Percentiles rank a stretch among this genome's conserved stretches.
These are phyloP conservation scores for Mycena alexandri DNA, from an alignment of 768 basidiomycete genomes.

Conservation along the genomic window DNA sequence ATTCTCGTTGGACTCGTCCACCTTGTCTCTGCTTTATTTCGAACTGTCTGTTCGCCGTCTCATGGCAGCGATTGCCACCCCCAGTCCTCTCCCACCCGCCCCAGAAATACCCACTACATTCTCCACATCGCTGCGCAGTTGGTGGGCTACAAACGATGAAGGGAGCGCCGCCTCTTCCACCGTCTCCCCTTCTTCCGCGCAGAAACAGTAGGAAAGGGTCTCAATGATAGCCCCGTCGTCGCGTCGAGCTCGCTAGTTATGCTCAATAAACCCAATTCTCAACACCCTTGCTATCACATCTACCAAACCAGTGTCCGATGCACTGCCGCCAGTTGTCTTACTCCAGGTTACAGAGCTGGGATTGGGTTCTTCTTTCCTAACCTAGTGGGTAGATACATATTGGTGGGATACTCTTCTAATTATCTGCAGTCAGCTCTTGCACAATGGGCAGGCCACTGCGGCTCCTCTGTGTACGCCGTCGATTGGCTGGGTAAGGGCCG, in stretches of 20 bases:
- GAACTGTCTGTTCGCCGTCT: conserved; percentile 17
- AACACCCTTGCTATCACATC: conserved; percentile 82
- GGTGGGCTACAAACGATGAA: conserved; percentile 85
- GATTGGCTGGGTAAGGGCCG: conserved; percentile 99
- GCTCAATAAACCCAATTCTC: conserved; percentile 72
- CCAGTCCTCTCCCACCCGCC: conserved; percentile 68
- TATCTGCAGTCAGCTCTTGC: conserved; percentile 64
- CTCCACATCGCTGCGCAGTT: conserved; percentile 70
- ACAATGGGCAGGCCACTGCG: conserved; percentile 74
- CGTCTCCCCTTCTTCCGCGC: conserved; percentile 74
- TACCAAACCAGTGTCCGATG: conserved; percentile 61
- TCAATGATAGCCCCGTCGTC: conserved; percentile 59
- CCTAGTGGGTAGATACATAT: conserved; percentile 47
- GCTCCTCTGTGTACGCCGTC: conserved; percentile 83
- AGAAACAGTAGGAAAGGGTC: conserved; percentile 42
- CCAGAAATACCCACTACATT: conserved; percentile 80
- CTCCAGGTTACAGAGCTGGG: conserved; percentile 94
- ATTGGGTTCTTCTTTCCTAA: conserved; percentile 92
- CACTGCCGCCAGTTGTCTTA: conserved; percentile 82
- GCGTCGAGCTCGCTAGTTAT: conserved; percentile 72
- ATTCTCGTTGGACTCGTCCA: no score
- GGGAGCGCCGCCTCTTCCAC: conserved; percentile 74
- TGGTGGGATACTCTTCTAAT: no score
- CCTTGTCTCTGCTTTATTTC: background rate
- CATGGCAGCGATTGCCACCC: conserved; percentile 40